Evolutionary conservation across 176 grass and related monocot genomes (phyloP).

Genomic region (Miscanthus lutarioriparius): DNA sequence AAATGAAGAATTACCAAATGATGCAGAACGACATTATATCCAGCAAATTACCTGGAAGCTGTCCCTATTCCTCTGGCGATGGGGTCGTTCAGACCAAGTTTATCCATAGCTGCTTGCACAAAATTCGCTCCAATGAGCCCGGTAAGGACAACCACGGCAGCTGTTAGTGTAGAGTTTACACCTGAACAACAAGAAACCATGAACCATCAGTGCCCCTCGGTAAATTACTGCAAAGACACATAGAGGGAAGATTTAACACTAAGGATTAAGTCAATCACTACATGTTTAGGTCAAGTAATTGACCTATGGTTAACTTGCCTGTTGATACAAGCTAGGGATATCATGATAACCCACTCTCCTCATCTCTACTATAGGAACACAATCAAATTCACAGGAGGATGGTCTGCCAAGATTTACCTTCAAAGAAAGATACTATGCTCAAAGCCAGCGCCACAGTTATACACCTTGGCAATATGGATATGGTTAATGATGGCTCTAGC

Average conservation of each 20-base stretch:
- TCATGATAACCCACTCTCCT: background rate
- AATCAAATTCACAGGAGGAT: background rate
- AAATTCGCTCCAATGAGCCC: constrained; percentile 95
- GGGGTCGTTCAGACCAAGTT: constrained; percentile 75
- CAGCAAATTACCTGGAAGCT: constrained; percentile 67
- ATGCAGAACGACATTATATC: background rate
- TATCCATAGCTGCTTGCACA: constrained; percentile 84
- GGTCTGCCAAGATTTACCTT: constrained; percentile 50
- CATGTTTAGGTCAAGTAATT: background rate
- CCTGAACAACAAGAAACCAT: constrained; percentile 31
- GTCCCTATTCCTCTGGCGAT: constrained; percentile 90
- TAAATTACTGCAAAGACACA: background rate
- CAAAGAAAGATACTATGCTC: constrained; percentile 95
- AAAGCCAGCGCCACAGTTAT: constrained; percentile 89
- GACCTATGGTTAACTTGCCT: background rate
- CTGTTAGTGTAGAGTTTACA: constrained; percentile 79
- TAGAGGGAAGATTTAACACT: background rate
- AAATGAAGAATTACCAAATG: background rate
- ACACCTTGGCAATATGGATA: constrained; percentile 87
- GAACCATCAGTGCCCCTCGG: background rate
- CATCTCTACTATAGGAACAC: too few relatives aligned
- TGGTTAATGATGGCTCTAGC: constrained; percentile 72
- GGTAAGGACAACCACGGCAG: constrained; percentile 84
- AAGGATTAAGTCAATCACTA: background rate
- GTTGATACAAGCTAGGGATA: background rate